phyloP scores from a whole-genome alignment of 2,329 filamentous ascomycete species.

The Celoporthe dispersa region DNA sequence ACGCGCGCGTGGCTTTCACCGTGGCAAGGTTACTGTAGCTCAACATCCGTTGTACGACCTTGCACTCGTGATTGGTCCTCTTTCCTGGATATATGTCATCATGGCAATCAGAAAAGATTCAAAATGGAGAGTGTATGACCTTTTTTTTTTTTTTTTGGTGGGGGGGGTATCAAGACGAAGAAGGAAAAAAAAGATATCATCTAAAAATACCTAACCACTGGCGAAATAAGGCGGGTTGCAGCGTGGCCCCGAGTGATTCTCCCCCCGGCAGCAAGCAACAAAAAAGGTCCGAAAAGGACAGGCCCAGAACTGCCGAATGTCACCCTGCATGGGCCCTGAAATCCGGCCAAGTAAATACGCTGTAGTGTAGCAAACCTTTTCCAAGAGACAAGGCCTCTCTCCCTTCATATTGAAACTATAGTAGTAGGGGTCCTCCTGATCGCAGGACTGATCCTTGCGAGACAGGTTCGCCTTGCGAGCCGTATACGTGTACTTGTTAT shows the following conservation, averaged over 20 bases:
- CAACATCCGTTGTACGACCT: background rate
- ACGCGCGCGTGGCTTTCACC: background rate
- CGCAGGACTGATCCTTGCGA: no score
- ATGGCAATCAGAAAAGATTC: background rate
- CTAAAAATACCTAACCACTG: background rate
- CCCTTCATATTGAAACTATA: background rate
- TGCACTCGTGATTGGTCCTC: background rate
- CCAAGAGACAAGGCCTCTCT: background rate
- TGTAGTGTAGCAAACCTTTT: background rate
- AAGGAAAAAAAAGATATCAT: background rate
- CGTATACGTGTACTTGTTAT: background rate
- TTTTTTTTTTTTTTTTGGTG: no score
- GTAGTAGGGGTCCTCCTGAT: no score
- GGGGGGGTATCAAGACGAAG: no score
- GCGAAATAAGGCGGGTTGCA: background rate
- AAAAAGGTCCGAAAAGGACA: background rate
- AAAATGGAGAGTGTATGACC: no score
- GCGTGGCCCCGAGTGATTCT: background rate
- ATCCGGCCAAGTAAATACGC: background rate
- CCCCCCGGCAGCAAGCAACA: background rate
- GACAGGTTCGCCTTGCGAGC: background rate
- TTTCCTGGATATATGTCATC: background rate
- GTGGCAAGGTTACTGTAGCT: background rate
- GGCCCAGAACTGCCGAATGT: slow-evolving; percentile 1
- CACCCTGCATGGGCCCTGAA: background rate